Evolutionary conservation across 495 filamentous ascomycete genomes (phyloP).

Genomic region (Filosporella fistucella): DNA sequence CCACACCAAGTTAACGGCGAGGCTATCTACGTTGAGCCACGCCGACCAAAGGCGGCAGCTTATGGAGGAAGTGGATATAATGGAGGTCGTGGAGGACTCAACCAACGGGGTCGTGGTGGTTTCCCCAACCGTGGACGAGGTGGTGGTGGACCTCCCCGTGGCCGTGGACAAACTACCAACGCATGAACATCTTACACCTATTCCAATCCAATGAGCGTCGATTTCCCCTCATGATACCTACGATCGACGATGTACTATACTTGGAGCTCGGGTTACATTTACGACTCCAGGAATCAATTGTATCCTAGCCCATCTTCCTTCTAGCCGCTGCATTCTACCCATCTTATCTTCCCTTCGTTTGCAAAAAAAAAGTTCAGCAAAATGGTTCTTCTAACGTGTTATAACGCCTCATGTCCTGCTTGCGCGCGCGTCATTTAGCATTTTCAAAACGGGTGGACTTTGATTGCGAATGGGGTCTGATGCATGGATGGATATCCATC

Average conservation of each 20-base stretch:
- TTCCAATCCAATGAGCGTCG: neutral
- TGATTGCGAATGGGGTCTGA: slow-evolving; percentile 1
- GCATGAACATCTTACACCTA: slow-evolving; percentile 25
- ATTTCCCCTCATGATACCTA: neutral
- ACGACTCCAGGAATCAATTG: slow-evolving; percentile 18
- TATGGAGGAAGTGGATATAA: slow-evolving; percentile 63
- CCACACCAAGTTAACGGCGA: slow-evolving; percentile 80
- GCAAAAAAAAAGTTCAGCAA: slow-evolving; percentile 12
- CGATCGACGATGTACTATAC: slow-evolving; percentile 25
- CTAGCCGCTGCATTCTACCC: slow-evolving; percentile 9
- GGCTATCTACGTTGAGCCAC: slow-evolving; percentile 81
- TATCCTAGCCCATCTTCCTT: slow-evolving; percentile 20
- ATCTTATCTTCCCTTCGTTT: slow-evolving; percentile 1
- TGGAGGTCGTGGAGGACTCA: slow-evolving; percentile 49
- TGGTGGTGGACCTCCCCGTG: slow-evolving; percentile 33
- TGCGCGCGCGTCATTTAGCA: slow-evolving; percentile 8
- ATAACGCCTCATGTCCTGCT: slow-evolving; percentile 13
- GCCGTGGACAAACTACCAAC: slow-evolving; percentile 39
- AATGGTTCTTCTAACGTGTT: neutral
- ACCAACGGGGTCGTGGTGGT: slow-evolving; percentile 64
- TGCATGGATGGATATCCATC: slow-evolving; percentile 1
- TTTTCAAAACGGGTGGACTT: slow-evolving; percentile 15
- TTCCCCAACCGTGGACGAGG: slow-evolving; percentile 61
- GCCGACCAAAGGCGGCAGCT: slow-evolving; percentile 66
- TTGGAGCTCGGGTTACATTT: slow-evolving; percentile 10